Conservation (phyloP, 139 green algal species). For the Asterochloris erici region DNA sequence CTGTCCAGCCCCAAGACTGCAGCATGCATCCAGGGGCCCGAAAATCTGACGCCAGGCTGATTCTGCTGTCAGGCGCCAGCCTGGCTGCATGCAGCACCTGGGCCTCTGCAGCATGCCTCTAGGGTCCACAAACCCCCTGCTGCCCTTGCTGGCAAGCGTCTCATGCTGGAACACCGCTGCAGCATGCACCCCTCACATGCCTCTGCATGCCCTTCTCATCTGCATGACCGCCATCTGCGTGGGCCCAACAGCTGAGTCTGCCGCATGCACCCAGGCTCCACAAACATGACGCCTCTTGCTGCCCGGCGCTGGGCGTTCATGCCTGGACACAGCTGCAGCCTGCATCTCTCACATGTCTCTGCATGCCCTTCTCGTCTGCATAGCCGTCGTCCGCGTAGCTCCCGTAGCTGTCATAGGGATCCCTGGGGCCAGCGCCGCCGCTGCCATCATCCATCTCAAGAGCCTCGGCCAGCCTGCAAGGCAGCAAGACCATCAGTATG, state of each 20-base stretch:
- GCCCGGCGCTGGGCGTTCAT: not conserved
- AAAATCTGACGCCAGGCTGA: no score
- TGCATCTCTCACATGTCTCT: not conserved
- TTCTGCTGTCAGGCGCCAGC: no score
- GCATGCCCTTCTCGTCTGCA: slow-evolving; percentile 5
- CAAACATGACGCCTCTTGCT: not conserved
- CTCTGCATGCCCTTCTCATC: not conserved
- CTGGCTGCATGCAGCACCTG: no score
- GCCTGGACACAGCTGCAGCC: not conserved
- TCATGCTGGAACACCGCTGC: no score
- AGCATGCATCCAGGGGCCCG: no score
- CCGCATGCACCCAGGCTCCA: not conserved
- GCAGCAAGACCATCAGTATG: not conserved
- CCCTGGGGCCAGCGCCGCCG: not conserved
- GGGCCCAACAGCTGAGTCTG: not conserved
- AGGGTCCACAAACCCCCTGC: no score
- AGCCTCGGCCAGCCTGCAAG: slow-evolving; percentile 2
- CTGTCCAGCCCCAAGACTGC: no score
- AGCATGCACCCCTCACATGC: not conserved
- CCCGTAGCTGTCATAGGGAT: not conserved
- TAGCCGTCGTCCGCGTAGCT: slow-evolving; percentile 4
- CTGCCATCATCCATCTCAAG: slow-evolving; percentile 15
- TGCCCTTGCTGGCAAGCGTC: no score
- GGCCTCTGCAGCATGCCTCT: no score
- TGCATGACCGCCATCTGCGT: not conserved